Conservation (phyloP, 2,329 filamentous ascomycete species). For the Paecilomyces dactylethromorphus region DNA sequence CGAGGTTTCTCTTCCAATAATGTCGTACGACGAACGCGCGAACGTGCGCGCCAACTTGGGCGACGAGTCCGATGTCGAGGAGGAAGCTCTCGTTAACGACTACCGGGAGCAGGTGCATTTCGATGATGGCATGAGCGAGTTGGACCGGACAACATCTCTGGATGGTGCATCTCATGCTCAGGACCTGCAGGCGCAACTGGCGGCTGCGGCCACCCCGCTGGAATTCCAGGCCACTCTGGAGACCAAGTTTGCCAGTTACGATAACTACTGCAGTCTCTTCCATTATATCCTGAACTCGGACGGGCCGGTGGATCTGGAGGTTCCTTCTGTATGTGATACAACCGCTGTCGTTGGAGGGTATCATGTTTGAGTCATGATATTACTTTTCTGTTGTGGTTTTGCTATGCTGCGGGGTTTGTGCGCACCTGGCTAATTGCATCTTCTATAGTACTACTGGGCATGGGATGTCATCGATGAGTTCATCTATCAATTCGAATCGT, state of each 20-base stretch:
- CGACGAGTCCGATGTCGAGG: constrained; percentile 89
- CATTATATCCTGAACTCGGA: constrained; percentile 99
- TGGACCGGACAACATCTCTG: constrained; percentile 66
- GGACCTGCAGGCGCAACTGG: constrained; percentile 88
- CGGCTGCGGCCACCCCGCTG: constrained; percentile 85
- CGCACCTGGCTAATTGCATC: constrained; percentile 2
- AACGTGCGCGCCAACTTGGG: constrained; percentile 43
- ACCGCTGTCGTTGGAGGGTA: background rate
- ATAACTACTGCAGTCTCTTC: constrained; percentile 98
- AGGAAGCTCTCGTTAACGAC: constrained; percentile 91
- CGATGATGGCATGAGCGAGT: constrained; percentile 75
- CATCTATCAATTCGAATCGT: constrained; percentile 99
- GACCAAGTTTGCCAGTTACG: constrained; percentile 97
- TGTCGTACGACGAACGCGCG: constrained; percentile 40
- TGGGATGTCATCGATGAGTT: constrained; percentile 99
- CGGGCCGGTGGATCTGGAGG: constrained; percentile 94
- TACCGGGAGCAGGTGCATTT: constrained; percentile 96
- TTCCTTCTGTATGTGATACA: constrained; percentile 70
- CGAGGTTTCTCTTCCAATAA: constrained; percentile 20
- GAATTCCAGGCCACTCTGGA: constrained; percentile 95
- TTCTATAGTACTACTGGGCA: constrained; percentile 86
- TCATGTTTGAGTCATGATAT: background rate
- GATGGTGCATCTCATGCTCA: constrained; percentile 69
- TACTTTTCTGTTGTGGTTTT: background rate
- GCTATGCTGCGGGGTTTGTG: background rate